Evolutionary conservation across 2,329 filamentous ascomycete species (phyloP), one percentile per base, ranked within the genome.

Genomic region (Grosmannia penicillata): DNA sequence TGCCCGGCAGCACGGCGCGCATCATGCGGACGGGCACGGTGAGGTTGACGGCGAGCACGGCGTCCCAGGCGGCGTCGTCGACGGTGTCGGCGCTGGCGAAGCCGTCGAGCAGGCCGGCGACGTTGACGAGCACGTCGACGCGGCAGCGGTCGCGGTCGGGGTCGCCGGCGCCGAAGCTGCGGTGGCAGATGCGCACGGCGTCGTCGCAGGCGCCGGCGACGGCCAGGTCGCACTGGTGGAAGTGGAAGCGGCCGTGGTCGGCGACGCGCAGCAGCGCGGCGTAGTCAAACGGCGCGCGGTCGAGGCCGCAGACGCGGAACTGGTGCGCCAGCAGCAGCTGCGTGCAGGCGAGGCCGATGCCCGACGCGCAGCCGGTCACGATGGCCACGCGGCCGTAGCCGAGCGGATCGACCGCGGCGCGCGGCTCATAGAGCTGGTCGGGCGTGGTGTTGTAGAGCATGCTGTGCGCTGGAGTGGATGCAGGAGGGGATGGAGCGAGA

Each of bases 51-150:
- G 43, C 47, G 10, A 48, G 33, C n/a, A 47, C 44, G 8, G 34
- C 23, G 35, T 45, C 43, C 47, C 47, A 48, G 33, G 43, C 38
- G 18, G n/a, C 36, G 27, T 48, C 64, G 3, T 54, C 52, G 18
- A 68, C 53, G 2, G 59, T 45, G 36, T 56, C 53, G 6, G 57
- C 61, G 9, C 58, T 60, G 40, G 66, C 62, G 37, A 62, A 56
- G 44, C 59, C 61, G 33, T 63, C 64, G 42, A 68, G 63, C 31
- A 61, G 48, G 34, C 68, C 67, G 6, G 72, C 72, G 11, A 70
- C 59, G 39, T 77, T 74, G 9, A 66, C 68, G 18, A 69, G 66
- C 8, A 68, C 63, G 45, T 72, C 66, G 8, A 74, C 58, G 39
- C 62, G 61, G 13, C 25, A 19, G 13, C 8, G 8, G 26, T 21